Evolutionary conservation across 2,329 filamentous ascomycete species (phyloP).

Genomic region (Ceratocystis albifundus): DNA sequence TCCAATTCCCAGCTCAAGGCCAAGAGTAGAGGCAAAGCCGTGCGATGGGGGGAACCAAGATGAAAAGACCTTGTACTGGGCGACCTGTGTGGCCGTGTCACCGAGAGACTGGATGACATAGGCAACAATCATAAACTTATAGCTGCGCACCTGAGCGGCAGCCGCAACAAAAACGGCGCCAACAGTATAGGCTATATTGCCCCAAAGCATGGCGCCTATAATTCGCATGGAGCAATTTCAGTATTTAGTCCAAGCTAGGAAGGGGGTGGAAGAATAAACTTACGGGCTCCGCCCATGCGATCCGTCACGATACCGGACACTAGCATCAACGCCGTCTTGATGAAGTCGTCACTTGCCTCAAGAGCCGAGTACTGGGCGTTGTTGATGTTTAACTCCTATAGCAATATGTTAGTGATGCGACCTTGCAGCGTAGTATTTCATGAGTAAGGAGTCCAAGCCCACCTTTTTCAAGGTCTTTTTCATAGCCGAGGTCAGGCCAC

Average conservation of each 20-base stretch:
- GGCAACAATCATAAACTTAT: conserved; percentile 49
- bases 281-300: conserved; percentile 45
- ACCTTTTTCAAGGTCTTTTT: conserved; percentile 50
- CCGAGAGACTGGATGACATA: conserved; percentile 45
- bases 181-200: conserved; percentile 48
- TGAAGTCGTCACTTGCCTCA: conserved; percentile 51
- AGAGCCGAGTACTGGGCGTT: conserved; percentile 49
- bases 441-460: not conserved
- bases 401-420: not conserved
- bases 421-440: not conserved
- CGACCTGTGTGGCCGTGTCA: conserved; percentile 53
- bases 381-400: conserved; percentile 42
- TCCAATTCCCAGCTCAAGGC: conserved; percentile 48
- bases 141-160: conserved; percentile 44
- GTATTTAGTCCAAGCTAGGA: not conserved
- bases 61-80: conserved; percentile 54
- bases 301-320: conserved; percentile 46
- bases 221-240: not conserved
- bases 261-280: conserved; percentile 17
- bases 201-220: conserved; percentile 44
- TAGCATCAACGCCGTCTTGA: conserved; percentile 46
- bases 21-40: conserved; percentile 51
- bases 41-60: conserved; percentile 52
- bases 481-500: conserved; percentile 49
- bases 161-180: conserved; percentile 49